Base-by-base conservation (phyloP, 2,329 filamentous ascomycete genomes). In the Fusarium bactridioides region DNA sequence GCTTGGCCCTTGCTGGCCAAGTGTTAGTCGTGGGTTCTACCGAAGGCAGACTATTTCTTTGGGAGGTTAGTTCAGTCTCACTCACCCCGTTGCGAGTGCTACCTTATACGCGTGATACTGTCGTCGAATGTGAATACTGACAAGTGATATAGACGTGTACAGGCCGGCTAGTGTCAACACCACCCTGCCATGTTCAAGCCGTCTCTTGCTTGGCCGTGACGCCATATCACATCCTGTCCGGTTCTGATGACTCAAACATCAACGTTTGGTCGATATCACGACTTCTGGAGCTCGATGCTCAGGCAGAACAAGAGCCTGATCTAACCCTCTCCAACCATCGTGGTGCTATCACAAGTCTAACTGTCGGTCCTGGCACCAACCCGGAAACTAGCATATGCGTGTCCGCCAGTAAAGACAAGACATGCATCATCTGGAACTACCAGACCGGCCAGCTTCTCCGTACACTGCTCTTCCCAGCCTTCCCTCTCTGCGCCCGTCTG, bases 361-460 rank as follows among this genome's bases (percentile, higher is more conserved):
- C 82, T 10, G 82, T 87, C 47, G 91, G 93, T 23, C 90, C 93
- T 77, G 92, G 92, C 78, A 85, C 87, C 67, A 91, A 90, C 79
- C 79, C 83, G 21, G 89, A 91, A 76, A 92, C 92, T 65, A 95
- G 93, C 80, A 90, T 98, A 68, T 95, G 93, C 66, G 88, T 98
- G 25, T 97, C 95, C 7, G 90, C 91, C 11, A 94, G 94, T 73
- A 91, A 89, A 76, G 96, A 98, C 83, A 95, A 93, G 82, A 96
- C 94, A 12, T 94, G 94, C 75, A 91, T 97, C 77, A 86, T 97
- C 67, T 99, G 96, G 96, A 95, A 98, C 82, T 97, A 97, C 79
- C 90, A 91, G 69, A 93, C 90, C 2, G 94, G 94, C 43, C 88
- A 90, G 67, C 86, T 92, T 16, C 84, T 98, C 64, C 90, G 95